phyloP scores from a whole-genome alignment of 1,139 yeast genomes.

The Pichia kudriavzevii region DNA sequence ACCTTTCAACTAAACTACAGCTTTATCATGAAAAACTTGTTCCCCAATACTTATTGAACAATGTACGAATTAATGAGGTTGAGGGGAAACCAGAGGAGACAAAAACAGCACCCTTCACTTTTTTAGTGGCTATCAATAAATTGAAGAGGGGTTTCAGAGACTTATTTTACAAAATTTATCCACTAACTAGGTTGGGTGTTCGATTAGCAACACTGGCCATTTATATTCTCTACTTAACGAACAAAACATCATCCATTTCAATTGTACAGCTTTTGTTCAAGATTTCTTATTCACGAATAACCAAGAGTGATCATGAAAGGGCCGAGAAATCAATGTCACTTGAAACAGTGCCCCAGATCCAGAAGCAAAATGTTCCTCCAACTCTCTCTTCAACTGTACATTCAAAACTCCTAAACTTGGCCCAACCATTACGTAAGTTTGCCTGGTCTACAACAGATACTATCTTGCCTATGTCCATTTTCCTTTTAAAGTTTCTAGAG shows the following conservation, averaged over 20 bases:
- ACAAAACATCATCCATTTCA: conserved; percentile 57
- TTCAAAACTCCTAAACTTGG: conserved; percentile 34
- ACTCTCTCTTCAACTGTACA: conserved; percentile 25
- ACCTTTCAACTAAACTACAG: conserved; percentile 62
- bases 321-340: conserved; percentile 30
- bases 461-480: conserved; percentile 78
- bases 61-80: neutral
- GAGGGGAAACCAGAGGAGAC: neutral
- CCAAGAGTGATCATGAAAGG: conserved; percentile 50
- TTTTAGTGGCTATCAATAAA: neutral
- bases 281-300: conserved; percentile 64
- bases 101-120: neutral
- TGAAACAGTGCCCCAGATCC: neutral
- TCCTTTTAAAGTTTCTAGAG: conserved; percentile 77
- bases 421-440: conserved; percentile 42
- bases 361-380: conserved; percentile 6
- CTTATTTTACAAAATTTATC: conserved; percentile 53
- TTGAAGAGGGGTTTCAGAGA: conserved; percentile 22
- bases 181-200: conserved; percentile 43
- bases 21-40: conserved; percentile 56
- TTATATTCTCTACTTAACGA: conserved; percentile 61
- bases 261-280: conserved; percentile 54
- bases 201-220: conserved; percentile 50
- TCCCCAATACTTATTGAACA: conserved; percentile 49
- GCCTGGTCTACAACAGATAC: conserved; percentile 34